phyloP scores from a whole-genome alignment of 2,329 filamentous ascomycete species.

The Akanthomyces uredinophilus region DNA sequence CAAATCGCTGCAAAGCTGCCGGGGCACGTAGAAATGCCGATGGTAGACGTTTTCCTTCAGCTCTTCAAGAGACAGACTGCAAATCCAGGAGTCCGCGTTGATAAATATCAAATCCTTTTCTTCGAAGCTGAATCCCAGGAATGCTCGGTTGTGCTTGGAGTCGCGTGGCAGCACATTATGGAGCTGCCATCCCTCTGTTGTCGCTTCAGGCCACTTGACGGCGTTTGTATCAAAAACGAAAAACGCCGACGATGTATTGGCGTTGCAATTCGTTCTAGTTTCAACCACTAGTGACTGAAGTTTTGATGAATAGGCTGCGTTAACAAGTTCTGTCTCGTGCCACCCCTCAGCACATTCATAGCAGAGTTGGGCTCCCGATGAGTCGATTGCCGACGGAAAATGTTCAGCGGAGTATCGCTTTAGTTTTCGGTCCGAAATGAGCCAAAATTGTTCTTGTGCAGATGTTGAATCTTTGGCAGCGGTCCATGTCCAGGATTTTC shows the following conservation, averaged over 20 bases:
- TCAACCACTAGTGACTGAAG: no score
- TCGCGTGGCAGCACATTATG: not conserved
- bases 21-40: not conserved
- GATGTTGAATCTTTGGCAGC: not conserved
- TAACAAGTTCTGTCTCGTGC: no score
- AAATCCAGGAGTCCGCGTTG: constrained; percentile 1
- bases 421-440: not conserved
- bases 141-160: not conserved
- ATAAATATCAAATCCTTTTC: not conserved
- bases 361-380: not conserved
- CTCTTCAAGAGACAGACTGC: not conserved
- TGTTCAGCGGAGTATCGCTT: not conserved
- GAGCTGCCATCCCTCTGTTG: not conserved
- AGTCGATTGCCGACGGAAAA: not conserved
- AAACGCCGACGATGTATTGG: no score
- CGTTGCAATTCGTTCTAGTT: no score
- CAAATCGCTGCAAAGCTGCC: not conserved
- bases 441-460: not conserved
- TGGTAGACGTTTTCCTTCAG: not conserved
- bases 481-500: not conserved
- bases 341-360: no score
- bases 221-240: no score
- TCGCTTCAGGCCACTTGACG: no score
- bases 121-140: not conserved
- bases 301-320: no score